Percentiles rank a stretch among this genome's conserved stretches.
phyloP scores from a whole-genome alignment of 345 rosid species.

The Carallia brachiata region DNA sequence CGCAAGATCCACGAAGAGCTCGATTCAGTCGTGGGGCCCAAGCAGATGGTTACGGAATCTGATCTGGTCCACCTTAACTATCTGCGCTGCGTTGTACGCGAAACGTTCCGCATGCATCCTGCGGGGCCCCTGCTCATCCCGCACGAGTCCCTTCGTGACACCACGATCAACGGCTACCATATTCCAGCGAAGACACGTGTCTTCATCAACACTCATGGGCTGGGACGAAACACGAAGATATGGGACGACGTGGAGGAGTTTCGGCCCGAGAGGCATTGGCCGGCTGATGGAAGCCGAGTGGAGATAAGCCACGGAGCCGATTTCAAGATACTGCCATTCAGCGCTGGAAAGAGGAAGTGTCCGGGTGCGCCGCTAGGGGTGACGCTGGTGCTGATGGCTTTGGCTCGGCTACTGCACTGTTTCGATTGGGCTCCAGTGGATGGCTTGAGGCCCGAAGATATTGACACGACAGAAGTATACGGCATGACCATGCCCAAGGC shows the following conservation, averaged over 20 bases:
- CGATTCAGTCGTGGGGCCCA: constrained; percentile 54
- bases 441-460: constrained; percentile 45
- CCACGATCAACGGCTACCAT: constrained; percentile 66
- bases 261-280: constrained; percentile 79
- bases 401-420: constrained; percentile 84
- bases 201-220: constrained; percentile 86
- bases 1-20: constrained; percentile 71
- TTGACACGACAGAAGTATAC: constrained; percentile 66
- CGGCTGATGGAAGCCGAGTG: constrained; percentile 53
- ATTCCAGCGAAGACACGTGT: constrained; percentile 85
- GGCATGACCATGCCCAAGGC: constrained; percentile 99
- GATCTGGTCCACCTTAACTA: constrained; percentile 70
- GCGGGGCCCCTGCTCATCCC: constrained; percentile 94
- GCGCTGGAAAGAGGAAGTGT: constrained; percentile 87
- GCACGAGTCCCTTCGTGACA: constrained; percentile 66
- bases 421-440: constrained; percentile 70
- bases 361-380: constrained; percentile 93
- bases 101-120: constrained; percentile 92
- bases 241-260: constrained; percentile 75
- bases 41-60: constrained; percentile 66
- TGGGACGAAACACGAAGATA: constrained; percentile 68
- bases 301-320: constrained; percentile 94
- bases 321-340: constrained; percentile 82
- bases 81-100: constrained; percentile 87
- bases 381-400: constrained; percentile 74